These are phyloP conservation scores for Phaseolus coccineus DNA, from an alignment of 331 rosid genomes.

Conservation along the genomic window DNA sequence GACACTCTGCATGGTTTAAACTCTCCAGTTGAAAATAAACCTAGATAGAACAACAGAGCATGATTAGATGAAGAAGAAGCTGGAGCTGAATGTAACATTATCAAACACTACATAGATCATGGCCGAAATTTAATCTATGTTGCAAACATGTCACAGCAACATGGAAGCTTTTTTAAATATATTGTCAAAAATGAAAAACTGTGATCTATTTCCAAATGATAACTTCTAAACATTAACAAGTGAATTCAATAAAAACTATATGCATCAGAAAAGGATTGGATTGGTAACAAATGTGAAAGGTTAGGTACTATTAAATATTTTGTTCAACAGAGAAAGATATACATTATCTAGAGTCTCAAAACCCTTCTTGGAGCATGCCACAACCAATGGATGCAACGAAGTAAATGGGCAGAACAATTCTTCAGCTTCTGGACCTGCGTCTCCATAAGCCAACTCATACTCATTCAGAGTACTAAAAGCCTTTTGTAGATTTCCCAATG, in stretches of 20 bases:
- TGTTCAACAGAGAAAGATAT: constrained; percentile 53
- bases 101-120: constrained; percentile 2
- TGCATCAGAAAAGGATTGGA: not conserved
- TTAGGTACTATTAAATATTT: constrained; percentile 28
- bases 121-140: constrained; percentile 27
- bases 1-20: constrained; percentile 74
- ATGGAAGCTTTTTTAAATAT: not conserved
- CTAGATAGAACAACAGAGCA: constrained; percentile 52
- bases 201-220: constrained; percentile 17
- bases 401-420: constrained; percentile 92
- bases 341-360: constrained; percentile 92
- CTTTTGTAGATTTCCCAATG: constrained; percentile 76
- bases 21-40: constrained; percentile 95
- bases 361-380: constrained; percentile 89
- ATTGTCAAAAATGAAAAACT: constrained; percentile 12
- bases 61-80: constrained; percentile 45
- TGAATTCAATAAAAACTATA: constrained; percentile 10
- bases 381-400: constrained; percentile 81
- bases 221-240: not conserved
- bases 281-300: not conserved
- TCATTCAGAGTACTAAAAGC: constrained; percentile 79
- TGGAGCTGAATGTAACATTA: constrained; percentile 29
- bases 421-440: constrained; percentile 61
- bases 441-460: constrained; percentile 73
- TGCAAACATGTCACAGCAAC: constrained; percentile 19